phyloP scores from a whole-genome alignment of 495 filamentous ascomycete genomes.

The Aspergillus steynii region DNA sequence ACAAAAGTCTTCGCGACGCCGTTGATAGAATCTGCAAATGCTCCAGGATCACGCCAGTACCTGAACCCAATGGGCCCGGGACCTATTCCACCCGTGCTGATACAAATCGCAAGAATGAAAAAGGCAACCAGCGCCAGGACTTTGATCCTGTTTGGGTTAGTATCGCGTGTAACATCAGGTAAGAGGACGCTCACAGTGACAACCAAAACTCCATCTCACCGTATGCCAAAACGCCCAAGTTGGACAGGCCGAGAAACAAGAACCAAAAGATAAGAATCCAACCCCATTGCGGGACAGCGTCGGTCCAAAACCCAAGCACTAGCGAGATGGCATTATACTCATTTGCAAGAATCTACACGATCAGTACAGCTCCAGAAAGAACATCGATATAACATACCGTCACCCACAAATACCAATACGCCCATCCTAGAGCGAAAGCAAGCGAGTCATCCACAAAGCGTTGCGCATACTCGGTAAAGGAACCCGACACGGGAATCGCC shows the following conservation, averaged over 20 bases:
- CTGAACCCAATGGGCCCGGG: slow-evolving; percentile 57
- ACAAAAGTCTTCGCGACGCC: slow-evolving; percentile 57
- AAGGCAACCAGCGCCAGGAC: slow-evolving; percentile 62
- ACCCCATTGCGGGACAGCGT: slow-evolving; percentile 49
- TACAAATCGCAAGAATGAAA: slow-evolving; percentile 66
- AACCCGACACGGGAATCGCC: slow-evolving; percentile 53
- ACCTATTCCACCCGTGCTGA: slow-evolving; percentile 63
- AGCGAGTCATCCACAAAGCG: slow-evolving; percentile 57
- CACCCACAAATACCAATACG: slow-evolving; percentile 62
- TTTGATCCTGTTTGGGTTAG: slow-evolving; percentile 33
- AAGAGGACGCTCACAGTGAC: slow-evolving; percentile 24
- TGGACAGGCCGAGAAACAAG: slow-evolving; percentile 41
- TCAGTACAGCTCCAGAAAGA: slow-evolving; percentile 7
- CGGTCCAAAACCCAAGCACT: slow-evolving; percentile 41
- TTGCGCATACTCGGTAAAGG: slow-evolving; percentile 57
- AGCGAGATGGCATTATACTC: slow-evolving; percentile 54
- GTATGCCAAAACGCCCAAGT: slow-evolving; percentile 63
- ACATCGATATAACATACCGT: slow-evolving; percentile 29
- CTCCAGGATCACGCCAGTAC: slow-evolving; percentile 68
- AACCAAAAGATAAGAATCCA: slow-evolving; percentile 70
- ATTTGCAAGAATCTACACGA: slow-evolving; percentile 42
- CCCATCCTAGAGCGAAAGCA: slow-evolving; percentile 55
- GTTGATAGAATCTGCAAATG: slow-evolving; percentile 66
- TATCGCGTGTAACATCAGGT: slow-evolving; percentile 2
- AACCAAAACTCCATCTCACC: slow-evolving; percentile 60